Evolutionary conservation across 192 early-diverging fungal genomes (phyloP), one percentile per base, ranked within the genome.

Genomic region (Entophlyctis luteolus): DNA sequence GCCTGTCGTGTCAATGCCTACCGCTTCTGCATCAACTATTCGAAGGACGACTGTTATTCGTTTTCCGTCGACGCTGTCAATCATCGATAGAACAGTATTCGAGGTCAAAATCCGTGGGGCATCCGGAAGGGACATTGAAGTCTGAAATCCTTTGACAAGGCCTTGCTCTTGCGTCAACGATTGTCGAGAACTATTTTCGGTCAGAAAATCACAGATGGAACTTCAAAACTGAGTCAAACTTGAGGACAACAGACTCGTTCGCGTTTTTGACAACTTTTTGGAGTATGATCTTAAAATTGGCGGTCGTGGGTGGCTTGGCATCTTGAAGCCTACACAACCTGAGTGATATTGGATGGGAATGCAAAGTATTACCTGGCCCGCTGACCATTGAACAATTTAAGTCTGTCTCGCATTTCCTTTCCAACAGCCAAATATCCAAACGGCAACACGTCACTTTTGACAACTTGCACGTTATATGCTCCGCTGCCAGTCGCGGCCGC

Each of bases 361-460:
- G n/a, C n/a, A n/a, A n/a, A n/a, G n/a, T n/a, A n/a, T n/a, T n/a
- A n/a, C n/a, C n/a, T n/a, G n/a, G n/a, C n/a, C n/a, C n/a, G n/a
- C n/a, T n/a, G n/a, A n/a, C n/a, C n/a, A n/a, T n/a, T n/a, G n/a
- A n/a, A n/a, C n/a, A n/a, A n/a, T n/a, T n/a, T n/a, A n/a, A n/a
- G n/a, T n/a, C n/a, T n/a, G n/a, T n/a, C n/a, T 18, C 55, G 23
- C n/a, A 57, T 57, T 0, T 10, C 16, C 3, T 37, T 16, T 39
- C 53, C 48, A 12, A 56, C 48, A 35, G 55, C 52, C 14, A 67
- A 22, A 57, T 31, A 29, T 12, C 55, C 52, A 6, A 32, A 6
- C 10, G 65, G 33, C 33, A 63, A 22, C n/a, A 18, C 25, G 50
- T 63, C 47, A 23, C 47, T 63, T 31, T 63, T 48, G 6, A 63